Percentiles rank a stretch among this genome's conserved stretches.
These are phyloP conservation scores for Acacia pycnantha DNA, from an alignment of 331 rosid genomes.

Conservation along the genomic window DNA sequence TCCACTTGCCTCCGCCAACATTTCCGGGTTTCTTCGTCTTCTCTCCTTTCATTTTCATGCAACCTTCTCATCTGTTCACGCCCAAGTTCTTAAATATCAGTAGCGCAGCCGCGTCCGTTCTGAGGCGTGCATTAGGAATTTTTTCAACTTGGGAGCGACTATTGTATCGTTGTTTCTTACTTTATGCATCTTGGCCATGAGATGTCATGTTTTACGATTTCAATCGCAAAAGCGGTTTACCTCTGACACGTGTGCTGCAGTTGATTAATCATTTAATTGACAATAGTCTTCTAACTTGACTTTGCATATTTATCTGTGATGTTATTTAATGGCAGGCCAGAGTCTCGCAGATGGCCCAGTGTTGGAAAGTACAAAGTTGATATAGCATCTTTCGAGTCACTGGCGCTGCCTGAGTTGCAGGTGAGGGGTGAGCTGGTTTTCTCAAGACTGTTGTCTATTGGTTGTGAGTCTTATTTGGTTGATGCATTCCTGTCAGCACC, in stretches of 20 bases:
- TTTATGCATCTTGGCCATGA: neutral
- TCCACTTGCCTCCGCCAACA: conserved; percentile 62
- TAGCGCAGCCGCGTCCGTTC: neutral
- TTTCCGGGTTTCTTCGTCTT: conserved; percentile 45
- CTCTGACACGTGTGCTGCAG: neutral
- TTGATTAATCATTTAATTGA: neutral
- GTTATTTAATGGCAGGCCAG: conserved; percentile 51
- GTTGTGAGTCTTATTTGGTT: neutral
- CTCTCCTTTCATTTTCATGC: neutral
- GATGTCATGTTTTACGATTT: neutral
- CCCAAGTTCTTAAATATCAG: neutral
- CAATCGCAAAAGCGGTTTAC: neutral
- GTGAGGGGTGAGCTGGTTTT: conserved; percentile 59
- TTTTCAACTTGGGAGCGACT: neutral
- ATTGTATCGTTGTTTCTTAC: neutral
- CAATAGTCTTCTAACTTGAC: neutral
- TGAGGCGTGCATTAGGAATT: neutral
- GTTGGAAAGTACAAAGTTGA: conserved; percentile 86
- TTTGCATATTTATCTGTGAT: conserved; percentile 20
- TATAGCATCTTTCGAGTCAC: conserved; percentile 70
- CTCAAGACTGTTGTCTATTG: neutral
- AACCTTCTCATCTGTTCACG: neutral
- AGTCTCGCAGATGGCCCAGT: conserved; percentile 73
- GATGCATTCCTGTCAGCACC: neutral
- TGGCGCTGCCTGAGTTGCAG: conserved; percentile 80